phyloP scores from a whole-genome alignment of 805 yeast genomes.

The Tetrapisispora arboricola region DNA sequence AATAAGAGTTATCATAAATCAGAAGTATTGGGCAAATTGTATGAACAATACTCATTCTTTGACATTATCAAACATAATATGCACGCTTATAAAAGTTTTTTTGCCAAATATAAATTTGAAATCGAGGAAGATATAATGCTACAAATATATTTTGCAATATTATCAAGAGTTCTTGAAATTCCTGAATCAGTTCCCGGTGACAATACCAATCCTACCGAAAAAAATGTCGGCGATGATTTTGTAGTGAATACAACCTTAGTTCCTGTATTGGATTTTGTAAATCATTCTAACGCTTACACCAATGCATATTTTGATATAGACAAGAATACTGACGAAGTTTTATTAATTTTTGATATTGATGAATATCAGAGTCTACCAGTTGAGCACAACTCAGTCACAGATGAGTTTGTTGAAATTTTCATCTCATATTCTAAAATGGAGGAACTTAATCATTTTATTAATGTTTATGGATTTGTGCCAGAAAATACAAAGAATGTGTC shows the following conservation, averaged over 20 bases:
- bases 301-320: slow-evolving; percentile 59
- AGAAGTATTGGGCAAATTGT: not conserved
- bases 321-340: slow-evolving; percentile 32
- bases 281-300: slow-evolving; percentile 38
- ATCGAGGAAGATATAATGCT: slow-evolving; percentile 4
- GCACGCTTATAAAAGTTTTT: slow-evolving; percentile 25
- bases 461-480: slow-evolving; percentile 41
- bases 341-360: slow-evolving; percentile 21
- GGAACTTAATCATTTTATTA: slow-evolving; percentile 32
- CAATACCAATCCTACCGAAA: slow-evolving; percentile 24
- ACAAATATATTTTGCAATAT: slow-evolving; percentile 36
- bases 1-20: slow-evolving; percentile 4
- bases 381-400: slow-evolving; percentile 11
- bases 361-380: slow-evolving; percentile 5
- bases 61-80: slow-evolving; percentile 8
- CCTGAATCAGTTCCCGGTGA: slow-evolving; percentile 33
- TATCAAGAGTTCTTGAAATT: slow-evolving; percentile 55
- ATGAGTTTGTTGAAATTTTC: slow-evolving; percentile 28
- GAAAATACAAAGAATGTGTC: not conserved
- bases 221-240: slow-evolving; percentile 30
- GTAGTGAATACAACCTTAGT: slow-evolving; percentile 46
- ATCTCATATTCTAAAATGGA: slow-evolving; percentile 38
- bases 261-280: slow-evolving; percentile 59
- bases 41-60: not conserved
- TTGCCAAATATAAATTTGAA: slow-evolving; percentile 6